Base-by-base conservation (phyloP, 129 eudicot genomes). In the Lonicera japonica region DNA sequence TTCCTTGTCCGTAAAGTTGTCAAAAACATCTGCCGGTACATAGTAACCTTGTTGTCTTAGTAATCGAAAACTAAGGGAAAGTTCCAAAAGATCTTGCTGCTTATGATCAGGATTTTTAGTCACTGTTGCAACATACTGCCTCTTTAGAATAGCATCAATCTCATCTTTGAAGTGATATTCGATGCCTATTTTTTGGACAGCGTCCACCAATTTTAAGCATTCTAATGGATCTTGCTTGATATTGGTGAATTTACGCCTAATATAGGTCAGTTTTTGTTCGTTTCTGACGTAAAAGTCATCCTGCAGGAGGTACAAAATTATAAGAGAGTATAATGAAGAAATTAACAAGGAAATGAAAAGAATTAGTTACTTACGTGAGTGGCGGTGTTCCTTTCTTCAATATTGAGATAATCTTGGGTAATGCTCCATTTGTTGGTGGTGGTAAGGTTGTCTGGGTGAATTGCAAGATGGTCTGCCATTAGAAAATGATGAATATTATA, bases 21-120 rank as follows among this genome's bases (percentile, higher is more conserved):
- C 29, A 43, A 80, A 80, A 7, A 67, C 61, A 47, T 74, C 80
- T 58, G 78, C 39, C 1, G 68, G 25, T 10, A 74, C 60, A 17
- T 61, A 8, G 59, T 70, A 58, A 20, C 85, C 85, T 18, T 71
- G 34, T 56, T 79, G 81, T 62, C 85, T 70, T 12, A 79, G 21
- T 13, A 79, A 54, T 15, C 81, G 62, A 51, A 79, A 79, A 18
- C 22, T 29, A 6, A 74, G 73, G 1, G 84, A 70, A 54, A 59
- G 40, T 6, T 69, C 63, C 12, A 36, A 53, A 25, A 70, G 74
- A 56, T 46, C 53, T 43, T 25, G 24, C 6, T 63, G 43, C 25
- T 67, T n/a, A 53, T 39, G 19, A 17, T 2, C 18, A 15, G 4
- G 22, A n/a, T 34, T 9, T 5, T 10, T 21, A 13, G 15, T 60